Base-by-base conservation (phyloP, 2,329 filamentous ascomycete species). In the Xylariaceae sp. region DNA sequence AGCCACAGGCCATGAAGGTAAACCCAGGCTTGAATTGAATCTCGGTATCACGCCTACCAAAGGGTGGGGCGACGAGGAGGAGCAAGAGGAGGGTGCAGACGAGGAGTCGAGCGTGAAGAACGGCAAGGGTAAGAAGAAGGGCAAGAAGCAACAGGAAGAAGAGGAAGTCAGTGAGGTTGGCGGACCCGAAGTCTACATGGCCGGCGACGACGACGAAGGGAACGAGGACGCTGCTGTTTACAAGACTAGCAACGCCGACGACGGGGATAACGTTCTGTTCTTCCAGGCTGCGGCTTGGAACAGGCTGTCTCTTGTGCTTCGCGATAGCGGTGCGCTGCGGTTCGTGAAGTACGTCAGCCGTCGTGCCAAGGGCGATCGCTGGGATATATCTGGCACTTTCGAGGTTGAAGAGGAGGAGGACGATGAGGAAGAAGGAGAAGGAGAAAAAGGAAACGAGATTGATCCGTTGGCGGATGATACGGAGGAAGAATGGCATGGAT, bases 301-400 rank as follows among this genome's bases (percentile, higher is more conserved):
- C 69, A 89, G 87, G 56, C 77, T 99, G 74, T 90, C 86, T 56
- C 82, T 99, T 57, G 94, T 97, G 31, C 74, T 97, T 58, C 81
- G 94, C 50, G 94, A 99, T 66, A 83, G 82, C 58, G 91, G 89
- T 12, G 86, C 87, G 12, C 75, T 99, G 64, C 86, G 89, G 67
- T 99, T 99, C 66, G 90, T 97, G 63, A 99, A 97, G 75, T 99
- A 97, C 68, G 87, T 99, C 18, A 95, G 87, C 69, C 77, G 77
- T 52, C 81, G 78, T 44, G 94, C 94, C 7, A 82, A 82, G 63
- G 94, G 94, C 1, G 94, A 97, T 70, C 79, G 94, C 39, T 97
- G 91, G 90, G 94, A 99, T 71, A 77, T 97, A 44, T 86, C 83
- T 42, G 94, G 84, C 1, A 83, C 83, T 32, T 89, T 88, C 67